A percentile compares a stretch with the other conserved stretches of the same genome.
Conservation (phyloP, 2,329 filamentous ascomycete species). For the Pochonia chlamydosporia region DNA sequence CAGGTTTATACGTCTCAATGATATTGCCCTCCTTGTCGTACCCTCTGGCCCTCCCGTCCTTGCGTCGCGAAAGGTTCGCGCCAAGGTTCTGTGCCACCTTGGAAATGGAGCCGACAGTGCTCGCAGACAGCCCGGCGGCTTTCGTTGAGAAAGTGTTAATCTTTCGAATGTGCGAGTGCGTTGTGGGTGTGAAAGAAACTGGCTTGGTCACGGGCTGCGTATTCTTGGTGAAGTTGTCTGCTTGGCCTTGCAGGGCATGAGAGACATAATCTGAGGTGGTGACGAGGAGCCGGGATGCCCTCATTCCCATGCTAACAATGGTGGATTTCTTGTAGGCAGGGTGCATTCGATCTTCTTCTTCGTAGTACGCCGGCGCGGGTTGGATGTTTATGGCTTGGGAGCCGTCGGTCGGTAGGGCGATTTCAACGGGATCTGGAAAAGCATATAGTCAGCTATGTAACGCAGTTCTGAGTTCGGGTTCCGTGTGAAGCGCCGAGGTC, state of each 20-base stretch:
- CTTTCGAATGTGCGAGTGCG: conserved; percentile 79
- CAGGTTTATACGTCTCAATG: conserved; percentile 70
- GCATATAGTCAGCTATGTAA: neutral
- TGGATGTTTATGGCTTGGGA: conserved; percentile 59
- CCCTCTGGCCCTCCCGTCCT: conserved; percentile 49
- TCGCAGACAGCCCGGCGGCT: conserved; percentile 73
- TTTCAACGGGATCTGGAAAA: conserved; percentile 66
- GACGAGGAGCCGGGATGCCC: conserved; percentile 86
- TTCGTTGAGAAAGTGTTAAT: conserved; percentile 80
- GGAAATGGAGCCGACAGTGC: conserved; percentile 79
- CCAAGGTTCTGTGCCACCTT: conserved; percentile 87
- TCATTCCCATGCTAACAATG: conserved; percentile 79
- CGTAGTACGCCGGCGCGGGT: conserved; percentile 60
- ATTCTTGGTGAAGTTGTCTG: conserved; percentile 73
- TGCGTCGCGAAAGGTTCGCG: conserved; percentile 56
- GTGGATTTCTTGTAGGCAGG: conserved; percentile 87
- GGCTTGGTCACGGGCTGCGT: conserved; percentile 74
- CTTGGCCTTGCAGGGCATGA: conserved; percentile 69
- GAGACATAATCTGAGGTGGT: conserved; percentile 77
- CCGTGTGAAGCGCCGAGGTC: too few species aligned
- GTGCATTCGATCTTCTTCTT: conserved; percentile 50
- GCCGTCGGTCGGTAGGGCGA: conserved; percentile 65
- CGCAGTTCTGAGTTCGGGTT: too few species aligned
- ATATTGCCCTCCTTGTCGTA: conserved; percentile 66
- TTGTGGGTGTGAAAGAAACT: conserved; percentile 79